Base-by-base conservation (phyloP, 352 stramenopile species). In the Phytophthora cajani region DNA sequence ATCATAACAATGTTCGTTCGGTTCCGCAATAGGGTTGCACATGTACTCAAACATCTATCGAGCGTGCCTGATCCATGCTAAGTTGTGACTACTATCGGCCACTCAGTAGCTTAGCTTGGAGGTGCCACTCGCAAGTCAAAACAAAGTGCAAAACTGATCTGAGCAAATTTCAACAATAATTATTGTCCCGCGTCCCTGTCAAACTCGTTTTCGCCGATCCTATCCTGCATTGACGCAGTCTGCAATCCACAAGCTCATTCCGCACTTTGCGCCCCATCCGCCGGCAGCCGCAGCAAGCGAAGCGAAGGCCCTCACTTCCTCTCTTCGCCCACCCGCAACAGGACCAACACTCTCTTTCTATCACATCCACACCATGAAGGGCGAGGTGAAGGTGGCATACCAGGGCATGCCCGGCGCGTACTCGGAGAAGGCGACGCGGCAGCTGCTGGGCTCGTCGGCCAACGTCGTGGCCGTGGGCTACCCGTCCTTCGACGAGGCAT, bases 381-480 rank as follows among this genome's bases (percentile, higher is more conserved):
- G 63, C 50, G 81, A 84, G 62, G 85, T 98, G 58, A 94, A 95
- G 82, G 85, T 99, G 30, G 89, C 94, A 64, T 99, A 98, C 79
- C 97, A 99, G 82, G 97, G 97, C 55, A 95, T 98, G 77, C 90
- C 97, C 27, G 97, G 97, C 27, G 97, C 97, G 1, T 99, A 99
- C 84, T 99, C 95, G 19, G 96, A 99, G 88, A 99, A 99, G 77
- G 94, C 97, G 11, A 92, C 97, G 47, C 83, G 95, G 16, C 93
- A 99, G 78, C 80, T 99, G 5, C 77, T 99, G 11, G 83, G 82
- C 30, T 58, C 72, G 23, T 81, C 78, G 2, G 42, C 82, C 60
- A 78, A 85, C 44, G 87, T 97, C 33, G 80, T 97, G 25, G 64
- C 91, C 14, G 84, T 91, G 57, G 69, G 69, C n/a, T 78, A 77